A percentile compares a stretch with the other conserved stretches of the same genome.
Conservation (phyloP, 495 filamentous ascomycete species). For the Staphylotrichum longicolle region DNA sequence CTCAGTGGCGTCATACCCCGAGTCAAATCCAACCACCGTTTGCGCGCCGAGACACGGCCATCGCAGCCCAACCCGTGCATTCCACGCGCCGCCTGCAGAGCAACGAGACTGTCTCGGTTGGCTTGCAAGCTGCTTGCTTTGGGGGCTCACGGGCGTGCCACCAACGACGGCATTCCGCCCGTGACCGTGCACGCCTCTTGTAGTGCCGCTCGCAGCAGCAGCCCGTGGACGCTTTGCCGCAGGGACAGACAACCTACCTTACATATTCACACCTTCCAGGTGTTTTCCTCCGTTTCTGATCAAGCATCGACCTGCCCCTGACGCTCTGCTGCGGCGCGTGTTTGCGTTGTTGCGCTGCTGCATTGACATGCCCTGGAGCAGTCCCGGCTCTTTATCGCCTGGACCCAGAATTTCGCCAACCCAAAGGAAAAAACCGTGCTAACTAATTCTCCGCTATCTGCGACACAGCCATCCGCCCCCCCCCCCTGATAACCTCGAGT, state of each 20-base stretch:
- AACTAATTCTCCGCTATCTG: constrained; percentile 35
- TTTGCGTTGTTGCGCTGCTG: neutral
- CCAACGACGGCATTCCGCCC: constrained; percentile 3
- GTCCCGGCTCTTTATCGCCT: constrained; percentile 37
- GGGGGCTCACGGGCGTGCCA: neutral
- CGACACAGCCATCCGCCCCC: constrained; percentile 29
- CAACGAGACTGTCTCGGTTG: constrained; percentile 6
- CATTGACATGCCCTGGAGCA: neutral
- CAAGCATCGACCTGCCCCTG: too few species aligned
- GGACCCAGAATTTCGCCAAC: constrained; percentile 22
- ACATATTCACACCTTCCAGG: neutral
- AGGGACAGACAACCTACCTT: neutral
- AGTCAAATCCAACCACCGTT: constrained; percentile 15
- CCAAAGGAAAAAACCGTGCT: constrained; percentile 24
- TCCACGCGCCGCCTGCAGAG: neutral
- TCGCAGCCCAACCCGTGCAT: constrained; percentile 8
- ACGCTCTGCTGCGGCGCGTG: neutral
- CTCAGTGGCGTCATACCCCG: constrained; percentile 24
- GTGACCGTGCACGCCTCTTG: neutral
- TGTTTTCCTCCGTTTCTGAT: neutral
- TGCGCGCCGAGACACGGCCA: constrained; percentile 7
- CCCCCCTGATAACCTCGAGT: constrained; percentile 18
- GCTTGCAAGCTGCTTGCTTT: neutral
- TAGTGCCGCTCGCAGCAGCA: neutral
- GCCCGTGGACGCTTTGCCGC: neutral